These are phyloP conservation scores for Fraxinus quadrangulata DNA, from an alignment of 257 asterid species.

Conservation along the genomic window DNA sequence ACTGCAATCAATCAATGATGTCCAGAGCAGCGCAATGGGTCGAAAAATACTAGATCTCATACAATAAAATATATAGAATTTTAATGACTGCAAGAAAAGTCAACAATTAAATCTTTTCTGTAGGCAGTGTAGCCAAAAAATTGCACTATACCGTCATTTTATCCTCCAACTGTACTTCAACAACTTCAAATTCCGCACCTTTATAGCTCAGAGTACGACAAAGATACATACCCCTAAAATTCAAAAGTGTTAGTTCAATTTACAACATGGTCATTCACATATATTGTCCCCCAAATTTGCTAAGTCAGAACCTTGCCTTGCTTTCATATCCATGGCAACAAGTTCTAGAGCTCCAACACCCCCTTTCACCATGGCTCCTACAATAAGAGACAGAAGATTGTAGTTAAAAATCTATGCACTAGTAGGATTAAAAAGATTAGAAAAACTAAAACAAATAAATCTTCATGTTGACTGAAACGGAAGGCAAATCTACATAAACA, in stretches of 20 bases:
- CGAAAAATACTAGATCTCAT: background rate
- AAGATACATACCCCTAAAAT: constrained; percentile 95
- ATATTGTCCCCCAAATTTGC: constrained; percentile 22
- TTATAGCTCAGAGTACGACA: constrained; percentile 98
- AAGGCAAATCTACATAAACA: constrained; percentile 18
- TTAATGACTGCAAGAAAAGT: background rate
- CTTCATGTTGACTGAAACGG: background rate
- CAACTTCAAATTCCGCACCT: constrained; percentile 95
- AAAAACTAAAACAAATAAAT: background rate
- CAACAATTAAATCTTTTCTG: constrained; percentile 17
- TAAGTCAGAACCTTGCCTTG: constrained; percentile 78
- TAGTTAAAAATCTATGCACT: constrained; percentile 8
- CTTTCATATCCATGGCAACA: constrained; percentile 99
- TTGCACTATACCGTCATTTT: constrained; percentile 67
- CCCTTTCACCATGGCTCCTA: constrained; percentile 93
- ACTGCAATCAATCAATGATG: background rate
- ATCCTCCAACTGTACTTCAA: constrained; percentile 83
- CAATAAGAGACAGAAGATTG: constrained; percentile 29
- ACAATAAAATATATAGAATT: constrained; percentile 6
- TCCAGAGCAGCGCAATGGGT: constrained; percentile 12
- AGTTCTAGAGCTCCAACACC: constrained; percentile 99
- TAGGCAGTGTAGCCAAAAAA: constrained; percentile 20
- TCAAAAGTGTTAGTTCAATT: constrained; percentile 26
- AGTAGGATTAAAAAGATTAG: constrained; percentile 12
- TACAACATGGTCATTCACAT: constrained; percentile 19